These are phyloP conservation scores for Pyrenophora teres DNA, from an alignment of 2,329 filamentous ascomycete species.

Conservation along the genomic window DNA sequence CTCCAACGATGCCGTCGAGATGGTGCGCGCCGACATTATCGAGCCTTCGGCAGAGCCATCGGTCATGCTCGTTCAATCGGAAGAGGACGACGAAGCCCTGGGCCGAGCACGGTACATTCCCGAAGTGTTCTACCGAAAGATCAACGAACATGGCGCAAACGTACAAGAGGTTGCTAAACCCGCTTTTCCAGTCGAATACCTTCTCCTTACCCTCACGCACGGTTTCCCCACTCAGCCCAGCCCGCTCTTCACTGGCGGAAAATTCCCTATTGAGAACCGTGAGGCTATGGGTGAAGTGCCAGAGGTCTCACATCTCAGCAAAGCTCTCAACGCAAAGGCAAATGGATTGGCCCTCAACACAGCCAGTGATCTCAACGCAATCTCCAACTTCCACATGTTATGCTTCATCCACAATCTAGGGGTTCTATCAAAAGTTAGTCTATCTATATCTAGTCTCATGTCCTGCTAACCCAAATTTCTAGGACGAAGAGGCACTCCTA, in stretches of 20 bases:
- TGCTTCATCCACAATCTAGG: conserved; percentile 81
- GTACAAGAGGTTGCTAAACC: conserved; percentile 98
- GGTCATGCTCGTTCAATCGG: conserved; percentile 91
- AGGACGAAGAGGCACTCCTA: conserved; percentile 89
- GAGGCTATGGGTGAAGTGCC: conserved; percentile 84
- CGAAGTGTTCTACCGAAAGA: conserved; percentile 92
- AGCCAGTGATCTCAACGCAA: conserved; percentile 65
- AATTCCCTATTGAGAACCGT: conserved; percentile 90
- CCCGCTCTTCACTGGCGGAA: conserved; percentile 72
- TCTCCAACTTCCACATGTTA: conserved; percentile 95
- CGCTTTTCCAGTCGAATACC: conserved; percentile 92
- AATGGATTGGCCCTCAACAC: conserved; percentile 61
- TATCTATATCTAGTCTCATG: neutral
- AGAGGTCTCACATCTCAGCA: conserved; percentile 71
- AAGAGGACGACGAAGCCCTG: conserved; percentile 79
- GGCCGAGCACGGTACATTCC: conserved; percentile 84
- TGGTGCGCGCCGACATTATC: conserved; percentile 92
- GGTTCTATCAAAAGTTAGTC: conserved; percentile 77
- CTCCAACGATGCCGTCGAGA: conserved; percentile 93
- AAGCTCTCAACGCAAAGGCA: conserved; percentile 65
- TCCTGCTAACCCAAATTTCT: conserved; percentile 22
- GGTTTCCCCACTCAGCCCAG: conserved; percentile 85
- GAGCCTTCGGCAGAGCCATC: conserved; percentile 92
- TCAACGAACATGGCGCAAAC: conserved; percentile 95
- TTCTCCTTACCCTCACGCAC: conserved; percentile 93